Conservation (phyloP, 1,284 basidiomycete species). For the Erythrobasidium hasegawianum region DNA sequence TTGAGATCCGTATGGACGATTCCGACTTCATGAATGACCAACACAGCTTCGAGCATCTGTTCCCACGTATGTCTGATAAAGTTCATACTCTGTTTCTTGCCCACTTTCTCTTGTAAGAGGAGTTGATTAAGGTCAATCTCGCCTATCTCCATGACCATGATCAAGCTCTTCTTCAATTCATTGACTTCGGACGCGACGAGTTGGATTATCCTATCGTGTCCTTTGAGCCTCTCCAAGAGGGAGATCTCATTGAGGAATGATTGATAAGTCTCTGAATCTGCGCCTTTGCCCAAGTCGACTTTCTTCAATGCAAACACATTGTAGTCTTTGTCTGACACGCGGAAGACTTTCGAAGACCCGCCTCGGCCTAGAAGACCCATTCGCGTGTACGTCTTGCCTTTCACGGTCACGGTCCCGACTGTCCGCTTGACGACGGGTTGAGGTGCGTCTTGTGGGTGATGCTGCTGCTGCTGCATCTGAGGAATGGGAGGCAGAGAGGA, state of each 20-base stretch:
- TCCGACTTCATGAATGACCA: constrained; percentile 91
- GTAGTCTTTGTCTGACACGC: constrained; percentile 70
- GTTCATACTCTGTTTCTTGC: constrained; percentile 77
- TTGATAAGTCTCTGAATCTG: constrained; percentile 75
- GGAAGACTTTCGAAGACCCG: constrained; percentile 87
- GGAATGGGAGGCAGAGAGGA: constrained; percentile 24
- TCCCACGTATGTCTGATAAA: constrained; percentile 94
- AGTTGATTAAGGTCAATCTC: constrained; percentile 81
- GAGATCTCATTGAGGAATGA: constrained; percentile 95
- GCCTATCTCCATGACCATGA: constrained; percentile 84
- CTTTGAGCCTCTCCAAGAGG: constrained; percentile 75
- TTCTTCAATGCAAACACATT: constrained; percentile 83
- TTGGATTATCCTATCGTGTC: constrained; percentile 82
- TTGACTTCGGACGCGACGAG: constrained; percentile 74
- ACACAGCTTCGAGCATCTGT: constrained; percentile 95
- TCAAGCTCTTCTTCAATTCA: constrained; percentile 58
- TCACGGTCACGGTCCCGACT: constrained; percentile 52
- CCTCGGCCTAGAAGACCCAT: constrained; percentile 85
- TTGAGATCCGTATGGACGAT: constrained; percentile 96
- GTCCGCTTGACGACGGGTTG: constrained; percentile 6
- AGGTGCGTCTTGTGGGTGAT: constrained; percentile 1
- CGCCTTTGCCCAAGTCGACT: constrained; percentile 71
- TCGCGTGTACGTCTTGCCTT: constrained; percentile 73
- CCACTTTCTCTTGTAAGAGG: constrained; percentile 68
- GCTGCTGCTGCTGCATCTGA: constrained; percentile 1